phyloP scores from a whole-genome alignment of 2,329 filamentous ascomycete genomes.

The Aspergillus sergii region DNA sequence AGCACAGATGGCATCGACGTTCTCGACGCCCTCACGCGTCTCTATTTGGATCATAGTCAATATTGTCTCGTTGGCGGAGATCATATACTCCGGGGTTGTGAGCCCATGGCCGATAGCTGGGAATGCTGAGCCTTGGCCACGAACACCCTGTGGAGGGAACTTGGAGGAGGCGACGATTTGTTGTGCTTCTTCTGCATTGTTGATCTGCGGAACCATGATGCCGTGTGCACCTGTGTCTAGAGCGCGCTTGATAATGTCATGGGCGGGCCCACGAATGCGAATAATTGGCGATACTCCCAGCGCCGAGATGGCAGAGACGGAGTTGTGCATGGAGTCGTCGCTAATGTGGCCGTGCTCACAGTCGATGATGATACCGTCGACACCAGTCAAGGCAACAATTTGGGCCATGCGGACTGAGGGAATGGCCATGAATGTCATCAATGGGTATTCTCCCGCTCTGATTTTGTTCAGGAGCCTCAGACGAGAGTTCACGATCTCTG shows the following conservation, averaged over 20 bases:
- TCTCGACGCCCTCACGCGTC: constrained; percentile 40
- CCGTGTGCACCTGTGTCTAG: constrained; percentile 32
- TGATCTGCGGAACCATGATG: constrained; percentile 56
- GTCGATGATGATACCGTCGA: constrained; percentile 63
- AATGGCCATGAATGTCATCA: constrained; percentile 55
- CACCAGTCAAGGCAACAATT: constrained; percentile 63
- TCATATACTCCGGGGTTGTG: constrained; percentile 35
- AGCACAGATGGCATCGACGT: constrained; percentile 43
- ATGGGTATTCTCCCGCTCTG: constrained; percentile 41
- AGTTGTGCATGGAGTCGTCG: constrained; percentile 33
- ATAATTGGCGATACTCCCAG: constrained; percentile 29
- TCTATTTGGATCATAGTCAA: constrained; percentile 45
- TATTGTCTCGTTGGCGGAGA: constrained; percentile 36
- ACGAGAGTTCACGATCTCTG: constrained; percentile 43
- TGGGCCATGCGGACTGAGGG: constrained; percentile 53
- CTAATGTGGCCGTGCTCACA: constrained; percentile 32
- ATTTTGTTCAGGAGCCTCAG: constrained; percentile 50
- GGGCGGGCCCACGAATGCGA: constrained; percentile 22
- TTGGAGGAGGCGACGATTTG: constrained; percentile 34
- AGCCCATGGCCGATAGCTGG: constrained; percentile 37
- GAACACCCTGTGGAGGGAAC: constrained; percentile 33
- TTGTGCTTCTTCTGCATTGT: constrained; percentile 53
- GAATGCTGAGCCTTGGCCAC: constrained; percentile 33
- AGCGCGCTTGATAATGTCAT: constrained; percentile 29
- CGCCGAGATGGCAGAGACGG: constrained; percentile 27